Base-by-base conservation (phyloP, 2,329 filamentous ascomycete genomes). In the Coniochaeta sp. region DNA sequence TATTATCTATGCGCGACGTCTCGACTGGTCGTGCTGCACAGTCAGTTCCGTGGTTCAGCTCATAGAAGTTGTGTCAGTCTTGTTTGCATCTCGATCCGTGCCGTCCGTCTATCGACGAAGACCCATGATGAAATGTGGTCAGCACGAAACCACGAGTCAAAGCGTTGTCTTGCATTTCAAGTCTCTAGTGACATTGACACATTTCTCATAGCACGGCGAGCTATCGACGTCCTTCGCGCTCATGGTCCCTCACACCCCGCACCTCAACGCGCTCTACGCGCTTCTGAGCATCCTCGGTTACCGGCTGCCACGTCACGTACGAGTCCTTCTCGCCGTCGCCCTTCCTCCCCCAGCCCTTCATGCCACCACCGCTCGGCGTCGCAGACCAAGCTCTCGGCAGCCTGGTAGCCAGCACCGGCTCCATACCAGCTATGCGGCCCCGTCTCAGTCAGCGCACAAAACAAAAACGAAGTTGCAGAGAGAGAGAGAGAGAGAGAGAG, bases 341-440 rank as follows among this genome's bases (percentile, higher is more conserved):
- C 22, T 40, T 42, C 55, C 47, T 28, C 44, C 16, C 34, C 32
- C 32, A 22, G 36, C 24, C 28, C 34, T 50, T 42, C 36, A 26
- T 52, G 24, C 61, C 52, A 58, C 58, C 55, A 58, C 58, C 55
- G 59, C 47, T 52, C 47, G 47, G 47, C 12, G 47, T 52, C 8
- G 26, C 47, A 12, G 47, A 52, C 47, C 47, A 52, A 16, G 57
- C 61, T 19, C 60, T 52, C 38, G 61, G 61, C n/a, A 62, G 34
- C 30, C 59, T 52, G 24, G 52, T 40, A 44, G 60, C 59, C 40
- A 62, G 24, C 22, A 58, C 55, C 3, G 34, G 42, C 38, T 61
- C 55, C 59, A 62, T 59, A 9, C 59, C 57, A 16, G 58, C 58
- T 34, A n/a, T n/a, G n/a, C n/a, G n/a, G 24, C 24, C 30, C 12